Evolutionary conservation across 164 flowering plant species (phyloP), one percentile per base, ranked within the genome.

Genomic region (Cinnamomum chago): DNA sequence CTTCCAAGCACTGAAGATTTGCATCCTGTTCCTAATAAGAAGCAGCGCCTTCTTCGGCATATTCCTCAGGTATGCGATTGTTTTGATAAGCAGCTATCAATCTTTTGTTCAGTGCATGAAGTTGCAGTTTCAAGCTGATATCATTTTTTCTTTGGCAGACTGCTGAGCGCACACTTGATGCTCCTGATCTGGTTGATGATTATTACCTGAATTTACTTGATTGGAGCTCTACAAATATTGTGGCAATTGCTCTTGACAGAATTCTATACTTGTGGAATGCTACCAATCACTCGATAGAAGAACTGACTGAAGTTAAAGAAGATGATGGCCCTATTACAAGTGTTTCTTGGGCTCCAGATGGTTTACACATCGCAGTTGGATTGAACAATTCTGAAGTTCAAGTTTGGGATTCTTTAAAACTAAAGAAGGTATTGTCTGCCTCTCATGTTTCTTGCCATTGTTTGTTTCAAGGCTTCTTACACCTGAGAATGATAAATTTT

Each of bases 161-260:
- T 9, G 82, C 80, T 70, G 68, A 75, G 15, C 72, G 78, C 65
- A 65, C 84, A 33, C 76, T 88, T 51, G 87, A 86, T 82, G 88
- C 91, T 14, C 87, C 89, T 0, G 62, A 62, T 1, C 65, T 88
- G 1, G 73, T 9, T 52, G 76, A 84, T 58, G 85, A 88, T 67
- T 88, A 62, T 80, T 86, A 88, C 64, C 62, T 73, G 62, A 85
- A 84, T 81, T 70, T 82, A 55, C 76, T 88, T 73, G 88, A 86
- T 51, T 88, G 91, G 91, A 86, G 91, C 17, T 73, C 68, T 10
- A 82, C 75, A 79, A 85, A 88, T 68, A 17, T 84, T 70, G 79
- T 88, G 50, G 88, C 89, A 15, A 76, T 86, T 73, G 89, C 81
- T 30, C 76, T 88, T 81, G 86, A 85, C 3, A 62, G 78, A 65